Evolutionary conservation across 2,329 filamentous ascomycete species (phyloP).

Genomic region (Exophiala xenobiotica): DNA sequence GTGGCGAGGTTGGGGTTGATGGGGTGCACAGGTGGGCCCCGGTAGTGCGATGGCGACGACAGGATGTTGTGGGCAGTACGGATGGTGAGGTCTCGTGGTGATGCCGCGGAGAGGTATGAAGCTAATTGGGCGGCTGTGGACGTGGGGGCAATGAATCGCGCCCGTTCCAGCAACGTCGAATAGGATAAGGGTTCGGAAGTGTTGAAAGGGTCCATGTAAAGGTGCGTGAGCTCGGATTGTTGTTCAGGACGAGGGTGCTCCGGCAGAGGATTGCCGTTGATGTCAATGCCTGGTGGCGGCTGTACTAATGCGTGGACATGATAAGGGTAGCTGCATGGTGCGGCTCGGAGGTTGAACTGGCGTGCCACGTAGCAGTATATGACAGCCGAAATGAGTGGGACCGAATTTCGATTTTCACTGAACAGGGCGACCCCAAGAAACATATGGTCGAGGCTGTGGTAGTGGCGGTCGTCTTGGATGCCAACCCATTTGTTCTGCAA

Average conservation of each 20-base stretch:
- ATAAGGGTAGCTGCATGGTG: constrained; percentile 76
- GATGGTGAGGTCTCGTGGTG: constrained; percentile 66
- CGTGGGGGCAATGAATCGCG: constrained; percentile 52
- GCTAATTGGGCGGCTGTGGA: constrained; percentile 36
- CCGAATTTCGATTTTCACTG: constrained; percentile 69
- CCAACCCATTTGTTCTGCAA: constrained; percentile 68
- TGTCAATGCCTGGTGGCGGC: constrained; percentile 56
- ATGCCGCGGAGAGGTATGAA: constrained; percentile 63
- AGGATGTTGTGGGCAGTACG: constrained; percentile 80
- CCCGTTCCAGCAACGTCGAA: constrained; percentile 57
- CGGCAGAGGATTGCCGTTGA: constrained; percentile 52
- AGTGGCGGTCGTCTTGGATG: constrained; percentile 65
- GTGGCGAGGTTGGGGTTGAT: constrained; percentile 61
- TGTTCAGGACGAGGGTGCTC: constrained; percentile 26
- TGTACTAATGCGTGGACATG: constrained; percentile 81
- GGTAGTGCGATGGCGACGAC: constrained; percentile 62
- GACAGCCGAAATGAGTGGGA: constrained; percentile 81
- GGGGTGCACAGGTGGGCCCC: constrained; percentile 39
- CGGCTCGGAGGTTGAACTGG: constrained; percentile 71
- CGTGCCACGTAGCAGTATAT: constrained; percentile 82
- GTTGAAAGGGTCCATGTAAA: constrained; percentile 83
- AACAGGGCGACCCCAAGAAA: constrained; percentile 80
- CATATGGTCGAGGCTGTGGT: constrained; percentile 80
- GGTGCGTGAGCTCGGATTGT: constrained; percentile 20
- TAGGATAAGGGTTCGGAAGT: constrained; percentile 65